Percentiles rank a stretch among this genome's conserved stretches.
These are phyloP conservation scores for Neurospora crassa DNA, from an alignment of 2,329 filamentous ascomycete genomes.

Conservation along the genomic window DNA sequence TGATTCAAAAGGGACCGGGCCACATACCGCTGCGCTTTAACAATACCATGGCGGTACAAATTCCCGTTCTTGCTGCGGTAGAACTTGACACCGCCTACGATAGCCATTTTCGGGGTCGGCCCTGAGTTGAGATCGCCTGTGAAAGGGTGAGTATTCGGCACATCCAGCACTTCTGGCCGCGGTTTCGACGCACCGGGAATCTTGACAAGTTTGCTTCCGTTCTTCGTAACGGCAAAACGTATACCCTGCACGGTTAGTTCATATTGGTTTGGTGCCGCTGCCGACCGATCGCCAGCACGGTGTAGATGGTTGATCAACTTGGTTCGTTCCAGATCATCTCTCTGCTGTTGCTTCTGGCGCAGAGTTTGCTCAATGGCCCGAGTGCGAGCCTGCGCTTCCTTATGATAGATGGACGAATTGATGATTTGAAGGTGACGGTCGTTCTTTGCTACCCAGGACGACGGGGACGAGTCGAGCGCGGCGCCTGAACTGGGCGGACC, in stretches of 20 bases:
- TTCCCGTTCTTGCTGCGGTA: conserved; percentile 82
- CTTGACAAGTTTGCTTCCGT: conserved; percentile 75
- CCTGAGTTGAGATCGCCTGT: conserved; percentile 49
- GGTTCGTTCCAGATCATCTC: conserved; percentile 48
- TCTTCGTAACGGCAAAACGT: conserved; percentile 61
- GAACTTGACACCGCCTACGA: conserved; percentile 71
- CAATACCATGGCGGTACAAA: conserved; percentile 65
- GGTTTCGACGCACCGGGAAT: conserved; percentile 50
- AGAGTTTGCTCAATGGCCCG: conserved; percentile 65
- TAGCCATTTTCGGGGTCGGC: conserved; percentile 63
- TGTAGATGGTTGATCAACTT: conserved; percentile 42
- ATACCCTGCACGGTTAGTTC: conserved; percentile 64
- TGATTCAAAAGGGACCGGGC: conserved; percentile 13
- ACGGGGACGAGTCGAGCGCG: conserved; percentile 26
- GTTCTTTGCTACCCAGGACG: conserved; percentile 60
- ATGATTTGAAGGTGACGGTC: conserved; percentile 77
- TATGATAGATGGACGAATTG: conserved; percentile 68
- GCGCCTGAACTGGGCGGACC: conserved; percentile 20
- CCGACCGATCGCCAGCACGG: conserved; percentile 22
- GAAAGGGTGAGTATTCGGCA: conserved; percentile 23
- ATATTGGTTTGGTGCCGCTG: conserved; percentile 27
- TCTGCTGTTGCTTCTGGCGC: conserved; percentile 43
- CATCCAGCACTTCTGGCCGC: conserved; percentile 13
- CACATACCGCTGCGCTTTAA: conserved; percentile 67
- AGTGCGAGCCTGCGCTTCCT: conserved; percentile 57